Evolutionary conservation across 495 filamentous ascomycete genomes (phyloP).

Genomic region (Extremus antarcticus): DNA sequence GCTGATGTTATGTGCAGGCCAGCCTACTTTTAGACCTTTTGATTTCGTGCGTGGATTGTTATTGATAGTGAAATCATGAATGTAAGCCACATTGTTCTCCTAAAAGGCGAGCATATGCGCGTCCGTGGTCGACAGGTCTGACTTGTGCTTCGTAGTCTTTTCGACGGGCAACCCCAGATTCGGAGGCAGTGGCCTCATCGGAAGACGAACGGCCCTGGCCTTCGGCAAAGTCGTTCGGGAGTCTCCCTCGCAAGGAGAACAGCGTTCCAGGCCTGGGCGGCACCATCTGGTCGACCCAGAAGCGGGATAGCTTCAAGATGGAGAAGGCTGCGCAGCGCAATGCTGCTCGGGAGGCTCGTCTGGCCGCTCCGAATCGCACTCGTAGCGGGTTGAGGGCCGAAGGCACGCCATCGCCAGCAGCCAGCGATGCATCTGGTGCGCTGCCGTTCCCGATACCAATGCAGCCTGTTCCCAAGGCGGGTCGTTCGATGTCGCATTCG

Average conservation of each 20-base stretch:
- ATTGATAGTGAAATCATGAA: background rate
- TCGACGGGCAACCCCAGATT: slow-evolving; percentile 79
- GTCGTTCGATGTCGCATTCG: slow-evolving; percentile 93
- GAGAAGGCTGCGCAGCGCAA: slow-evolving; percentile 19
- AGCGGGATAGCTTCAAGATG: slow-evolving; percentile 17
- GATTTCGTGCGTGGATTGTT: background rate
- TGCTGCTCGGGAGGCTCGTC: slow-evolving; percentile 12
- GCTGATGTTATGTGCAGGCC: background rate
- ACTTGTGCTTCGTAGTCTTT: slow-evolving; percentile 20
- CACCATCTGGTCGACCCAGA: slow-evolving; percentile 18
- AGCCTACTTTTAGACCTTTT: background rate
- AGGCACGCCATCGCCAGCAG: slow-evolving; percentile 33
- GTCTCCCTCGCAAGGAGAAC: slow-evolving; percentile 16
- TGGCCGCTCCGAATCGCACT: slow-evolving; percentile 1
- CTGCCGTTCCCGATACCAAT: slow-evolving; percentile 86
- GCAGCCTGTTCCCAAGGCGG: slow-evolving; percentile 82
- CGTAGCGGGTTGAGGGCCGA: slow-evolving; percentile 9
- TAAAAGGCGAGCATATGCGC: background rate
- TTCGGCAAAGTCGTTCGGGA: slow-evolving; percentile 17
- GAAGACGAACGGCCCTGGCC: slow-evolving; percentile 57
- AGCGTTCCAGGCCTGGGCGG: slow-evolving; percentile 14
- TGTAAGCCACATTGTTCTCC: background rate
- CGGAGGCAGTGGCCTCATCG: slow-evolving; percentile 82
- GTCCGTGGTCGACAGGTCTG: background rate
- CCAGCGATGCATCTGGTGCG: slow-evolving; percentile 37